Conservation (phyloP, 352 stramenopile species). For the Phytopythium mirpurense region DNA sequence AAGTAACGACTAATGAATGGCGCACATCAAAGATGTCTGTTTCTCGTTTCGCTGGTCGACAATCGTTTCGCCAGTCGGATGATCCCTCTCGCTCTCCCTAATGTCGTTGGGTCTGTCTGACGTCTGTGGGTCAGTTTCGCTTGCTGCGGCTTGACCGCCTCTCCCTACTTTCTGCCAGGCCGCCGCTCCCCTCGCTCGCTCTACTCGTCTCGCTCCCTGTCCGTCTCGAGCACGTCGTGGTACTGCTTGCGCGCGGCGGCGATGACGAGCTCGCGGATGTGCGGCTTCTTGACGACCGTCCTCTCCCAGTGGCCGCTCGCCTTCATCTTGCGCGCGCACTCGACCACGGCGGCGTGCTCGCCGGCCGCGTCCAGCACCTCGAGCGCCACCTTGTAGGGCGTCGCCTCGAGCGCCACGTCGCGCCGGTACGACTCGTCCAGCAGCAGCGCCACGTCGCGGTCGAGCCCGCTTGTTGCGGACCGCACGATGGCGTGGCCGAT, state of each 20-base stretch:
- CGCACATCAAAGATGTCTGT: too few relatives aligned
- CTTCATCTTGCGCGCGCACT: slow-evolving; percentile 28
- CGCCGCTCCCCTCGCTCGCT: too few relatives aligned
- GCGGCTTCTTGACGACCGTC: slow-evolving; percentile 29
- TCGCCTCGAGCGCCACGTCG: slow-evolving; percentile 29
- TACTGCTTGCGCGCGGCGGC: slow-evolving; percentile 14
- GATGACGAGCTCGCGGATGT: slow-evolving; percentile 25
- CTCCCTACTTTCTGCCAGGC: too few relatives aligned
- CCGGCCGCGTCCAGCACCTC: slow-evolving; percentile 29
- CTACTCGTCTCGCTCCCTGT: slow-evolving; percentile 5
- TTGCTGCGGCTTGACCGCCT: too few relatives aligned
- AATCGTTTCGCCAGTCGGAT: too few relatives aligned
- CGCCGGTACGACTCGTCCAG: slow-evolving; percentile 30
- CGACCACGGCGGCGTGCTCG: slow-evolving; percentile 21
- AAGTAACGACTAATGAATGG: too few relatives aligned
- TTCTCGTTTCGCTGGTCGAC: too few relatives aligned
- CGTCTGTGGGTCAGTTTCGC: too few relatives aligned
- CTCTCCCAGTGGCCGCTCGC: slow-evolving; percentile 18
- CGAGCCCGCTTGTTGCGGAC: slow-evolving; percentile 31
- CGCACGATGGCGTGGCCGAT: slow-evolving; percentile 46
- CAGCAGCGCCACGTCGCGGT: slow-evolving; percentile 39
- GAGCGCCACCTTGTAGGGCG: slow-evolving; percentile 43
- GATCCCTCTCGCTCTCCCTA: too few relatives aligned
- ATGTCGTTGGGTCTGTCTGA: too few relatives aligned
- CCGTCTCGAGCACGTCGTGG: slow-evolving; percentile 1